These are phyloP conservation scores for Dorcoceras hygrometricum DNA, from an alignment of 257 asterid genomes.

Conservation along the genomic window DNA sequence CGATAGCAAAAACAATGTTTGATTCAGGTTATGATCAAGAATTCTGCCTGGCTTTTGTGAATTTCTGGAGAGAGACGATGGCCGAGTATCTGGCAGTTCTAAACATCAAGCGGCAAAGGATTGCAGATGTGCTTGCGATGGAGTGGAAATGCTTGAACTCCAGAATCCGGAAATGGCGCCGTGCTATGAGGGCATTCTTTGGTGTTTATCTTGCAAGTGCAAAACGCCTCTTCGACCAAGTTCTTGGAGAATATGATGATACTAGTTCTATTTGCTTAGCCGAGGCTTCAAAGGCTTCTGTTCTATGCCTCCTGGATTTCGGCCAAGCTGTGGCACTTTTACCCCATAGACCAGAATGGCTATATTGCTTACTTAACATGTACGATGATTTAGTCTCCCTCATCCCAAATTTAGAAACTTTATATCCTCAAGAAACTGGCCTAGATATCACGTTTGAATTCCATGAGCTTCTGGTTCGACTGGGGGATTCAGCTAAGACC, in stretches of 20 bases:
- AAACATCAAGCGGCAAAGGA: constrained; percentile 37
- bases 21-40: constrained; percentile 46
- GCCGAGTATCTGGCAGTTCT: constrained; percentile 40
- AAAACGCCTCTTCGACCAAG: constrained; percentile 46
- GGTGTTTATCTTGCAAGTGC: constrained; percentile 41
- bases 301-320: constrained; percentile 50
- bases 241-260: constrained; percentile 39
- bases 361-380: constrained; percentile 59
- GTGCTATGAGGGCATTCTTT: constrained; percentile 39
- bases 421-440: constrained; percentile 41
- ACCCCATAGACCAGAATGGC: constrained; percentile 56
- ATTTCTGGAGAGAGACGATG: constrained; percentile 48
- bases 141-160: constrained; percentile 54
- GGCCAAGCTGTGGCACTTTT: constrained; percentile 59
- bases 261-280: constrained; percentile 37
- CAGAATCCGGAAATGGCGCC: constrained; percentile 50
- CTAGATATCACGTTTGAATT: constrained; percentile 37
- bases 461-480: constrained; percentile 36
- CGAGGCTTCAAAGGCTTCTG: constrained; percentile 49
- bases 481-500: constrained; percentile 43
- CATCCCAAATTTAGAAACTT: constrained; percentile 29
- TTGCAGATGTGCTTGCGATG: constrained; percentile 63
- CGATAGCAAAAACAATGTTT: constrained; percentile 53
- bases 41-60: constrained; percentile 39
- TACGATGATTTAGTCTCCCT: constrained; percentile 45